Conservation (phyloP, 306 rosid genomes). For the Dryas alaskensis region DNA sequence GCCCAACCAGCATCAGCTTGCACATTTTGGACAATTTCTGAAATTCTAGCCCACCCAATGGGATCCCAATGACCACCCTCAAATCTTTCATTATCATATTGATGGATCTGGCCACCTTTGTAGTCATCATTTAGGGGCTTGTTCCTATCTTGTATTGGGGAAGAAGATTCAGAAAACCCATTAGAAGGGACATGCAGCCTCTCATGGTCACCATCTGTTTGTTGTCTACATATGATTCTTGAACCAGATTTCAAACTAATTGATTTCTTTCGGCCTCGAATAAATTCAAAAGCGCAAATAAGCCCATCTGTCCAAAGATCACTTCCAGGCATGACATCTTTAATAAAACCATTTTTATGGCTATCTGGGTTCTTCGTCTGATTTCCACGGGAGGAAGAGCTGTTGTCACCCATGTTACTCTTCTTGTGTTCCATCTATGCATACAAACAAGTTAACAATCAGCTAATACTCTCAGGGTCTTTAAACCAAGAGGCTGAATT, state of each 20-base stretch:
- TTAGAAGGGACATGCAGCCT: constrained; percentile 33
- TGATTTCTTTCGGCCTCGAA: constrained; percentile 45
- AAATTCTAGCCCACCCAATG: constrained; percentile 86
- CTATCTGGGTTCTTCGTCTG: constrained; percentile 42
- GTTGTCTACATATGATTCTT: constrained; percentile 32
- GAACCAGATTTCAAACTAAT: constrained; percentile 32
- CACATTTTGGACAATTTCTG: constrained; percentile 65
- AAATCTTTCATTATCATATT: constrained; percentile 31
- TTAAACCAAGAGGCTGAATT: neutral
- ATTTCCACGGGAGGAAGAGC: constrained; percentile 24
- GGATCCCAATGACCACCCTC: constrained; percentile 72
- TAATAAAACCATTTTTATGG: constrained; percentile 33
- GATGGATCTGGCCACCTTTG: constrained; percentile 28
- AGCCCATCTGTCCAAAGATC: constrained; percentile 90
- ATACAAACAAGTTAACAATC: constrained; percentile 16
- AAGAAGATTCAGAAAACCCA: constrained; percentile 34
- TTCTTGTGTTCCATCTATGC: constrained; percentile 34
- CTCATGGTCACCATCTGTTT: constrained; percentile 29
- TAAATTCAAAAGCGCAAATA: constrained; percentile 81
- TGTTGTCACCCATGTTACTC: constrained; percentile 32
- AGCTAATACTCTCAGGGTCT: neutral
- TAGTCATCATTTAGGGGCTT: constrained; percentile 36
- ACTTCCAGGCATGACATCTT: constrained; percentile 43
- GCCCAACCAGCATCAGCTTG: constrained; percentile 63
- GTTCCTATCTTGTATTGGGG: constrained; percentile 26